Percentiles rank a stretch among this genome's conserved stretches.
phyloP scores from a whole-genome alignment of 805 yeast species.

The Babjeviella inositovora region DNA sequence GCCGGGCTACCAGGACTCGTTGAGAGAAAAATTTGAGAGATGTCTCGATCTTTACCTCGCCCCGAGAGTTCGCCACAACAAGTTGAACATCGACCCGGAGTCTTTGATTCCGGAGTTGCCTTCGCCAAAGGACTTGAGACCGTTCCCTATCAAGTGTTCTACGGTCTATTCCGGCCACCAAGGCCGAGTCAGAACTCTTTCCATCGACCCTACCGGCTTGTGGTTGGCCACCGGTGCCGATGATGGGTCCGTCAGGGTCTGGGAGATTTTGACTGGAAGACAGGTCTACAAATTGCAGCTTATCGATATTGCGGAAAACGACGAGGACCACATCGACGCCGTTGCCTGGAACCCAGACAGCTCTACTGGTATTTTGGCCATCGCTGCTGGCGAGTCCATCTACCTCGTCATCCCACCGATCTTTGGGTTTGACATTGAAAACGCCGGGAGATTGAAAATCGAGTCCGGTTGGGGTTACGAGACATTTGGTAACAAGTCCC shows the following conservation, averaged over 20 bases:
- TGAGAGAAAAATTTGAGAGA: conserved; percentile 88
- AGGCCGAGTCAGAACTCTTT: conserved; percentile 67
- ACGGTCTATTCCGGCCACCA: conserved; percentile 73
- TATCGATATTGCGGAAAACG: conserved; percentile 27
- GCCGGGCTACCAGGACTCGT: conserved; percentile 77
- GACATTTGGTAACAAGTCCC: conserved; percentile 5
- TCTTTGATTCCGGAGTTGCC: conserved; percentile 92
- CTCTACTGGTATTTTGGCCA: conserved; percentile 65
- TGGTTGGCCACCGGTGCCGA: conserved; percentile 98
- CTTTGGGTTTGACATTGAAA: conserved; percentile 78
- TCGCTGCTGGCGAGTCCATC: conserved; percentile 68
- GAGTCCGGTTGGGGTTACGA: conserved; percentile 90
- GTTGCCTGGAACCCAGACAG: conserved; percentile 84
- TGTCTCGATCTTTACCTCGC: conserved; percentile 88
- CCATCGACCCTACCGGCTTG: conserved; percentile 78
- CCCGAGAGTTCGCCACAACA: conserved; percentile 86
- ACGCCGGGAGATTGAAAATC: conserved; percentile 57
- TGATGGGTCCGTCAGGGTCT: conserved; percentile 88
- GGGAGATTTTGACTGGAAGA: conserved; percentile 95
- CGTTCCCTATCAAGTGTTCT: conserved; percentile 87
- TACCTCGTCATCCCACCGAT: conserved; percentile 79
- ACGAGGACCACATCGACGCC: conserved; percentile 66
- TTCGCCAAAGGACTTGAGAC: conserved; percentile 89
- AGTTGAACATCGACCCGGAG: conserved; percentile 89
- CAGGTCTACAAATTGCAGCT: conserved; percentile 60